Conservation (phyloP, 75 land plant species). For the Pseudotsuga menziesii region DNA sequence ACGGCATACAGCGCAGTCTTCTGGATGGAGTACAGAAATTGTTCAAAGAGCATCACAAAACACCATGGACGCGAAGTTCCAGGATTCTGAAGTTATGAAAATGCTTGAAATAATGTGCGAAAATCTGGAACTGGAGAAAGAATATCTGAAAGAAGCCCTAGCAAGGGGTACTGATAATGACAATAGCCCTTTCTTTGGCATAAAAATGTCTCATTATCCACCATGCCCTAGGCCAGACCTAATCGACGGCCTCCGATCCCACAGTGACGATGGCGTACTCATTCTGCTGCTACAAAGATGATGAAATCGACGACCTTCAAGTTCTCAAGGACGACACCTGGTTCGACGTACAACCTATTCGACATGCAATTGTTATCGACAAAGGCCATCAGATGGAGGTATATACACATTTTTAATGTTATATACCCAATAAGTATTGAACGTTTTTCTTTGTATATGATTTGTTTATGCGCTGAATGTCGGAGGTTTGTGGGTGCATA, state of each 20-base stretch:
- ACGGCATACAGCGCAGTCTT: too few relatives aligned
- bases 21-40: too few relatives aligned
- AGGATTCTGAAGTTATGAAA: too few relatives aligned
- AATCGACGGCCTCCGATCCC: slow-evolving; percentile 46
- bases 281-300: slow-evolving; percentile 66
- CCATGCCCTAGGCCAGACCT: slow-evolving; percentile 48
- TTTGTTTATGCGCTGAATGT: too few relatives aligned
- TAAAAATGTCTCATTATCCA: slow-evolving; percentile 59
- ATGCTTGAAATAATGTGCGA: slow-evolving; percentile 22
- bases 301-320: slow-evolving; percentile 50
- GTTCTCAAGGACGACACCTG: slow-evolving; percentile 62
- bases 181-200: slow-evolving; percentile 36
- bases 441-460: too few relatives aligned
- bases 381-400: slow-evolving; percentile 65
- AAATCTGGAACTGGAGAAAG: slow-evolving; percentile 49
- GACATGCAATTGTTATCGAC: slow-evolving; percentile 51
- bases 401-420: not conserved
- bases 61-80: too few relatives aligned
- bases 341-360: slow-evolving; percentile 44
- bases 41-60: too few relatives aligned
- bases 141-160: slow-evolving; percentile 29
- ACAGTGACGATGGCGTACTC: slow-evolving; percentile 69
- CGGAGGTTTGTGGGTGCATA: too few relatives aligned
- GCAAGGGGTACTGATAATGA: slow-evolving; percentile 11
- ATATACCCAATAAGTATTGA: too few relatives aligned